Evolutionary conservation across 1,139 yeast species (phyloP).

Genomic region (Saccharomyces hybrid): DNA sequence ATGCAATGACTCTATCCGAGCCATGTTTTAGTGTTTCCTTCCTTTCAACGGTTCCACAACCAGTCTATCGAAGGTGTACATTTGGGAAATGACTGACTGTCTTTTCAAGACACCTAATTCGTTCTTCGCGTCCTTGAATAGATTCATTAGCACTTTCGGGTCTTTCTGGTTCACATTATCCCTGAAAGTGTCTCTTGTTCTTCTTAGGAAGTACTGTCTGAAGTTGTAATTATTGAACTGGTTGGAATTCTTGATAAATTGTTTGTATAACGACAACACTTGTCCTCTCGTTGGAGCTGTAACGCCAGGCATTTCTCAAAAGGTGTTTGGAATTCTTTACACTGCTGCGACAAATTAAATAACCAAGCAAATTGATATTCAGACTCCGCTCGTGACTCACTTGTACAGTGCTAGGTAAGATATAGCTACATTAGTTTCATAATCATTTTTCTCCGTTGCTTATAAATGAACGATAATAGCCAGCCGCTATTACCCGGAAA

Average conservation of each 20-base stretch:
- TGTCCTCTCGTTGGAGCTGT: slow-evolving; percentile 33
- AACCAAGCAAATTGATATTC: not conserved
- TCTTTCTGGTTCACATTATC: slow-evolving; percentile 43
- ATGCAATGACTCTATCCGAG: not conserved
- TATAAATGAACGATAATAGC: not conserved
- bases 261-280: slow-evolving; percentile 57
- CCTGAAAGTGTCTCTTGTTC: slow-evolving; percentile 61
- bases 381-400: not conserved
- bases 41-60: slow-evolving; percentile 58
- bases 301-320: slow-evolving; percentile 5
- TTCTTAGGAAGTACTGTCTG: slow-evolving; percentile 73
- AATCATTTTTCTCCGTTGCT: not conserved
- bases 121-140: slow-evolving; percentile 48
- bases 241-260: slow-evolving; percentile 57
- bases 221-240: slow-evolving; percentile 83
- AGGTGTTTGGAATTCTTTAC: not conserved
- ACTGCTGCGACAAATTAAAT: not conserved
- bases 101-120: slow-evolving; percentile 66
- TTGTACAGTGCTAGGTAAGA: not conserved
- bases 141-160: slow-evolving; percentile 40
- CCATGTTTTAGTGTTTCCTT: not conserved
- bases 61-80: slow-evolving; percentile 81
- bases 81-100: slow-evolving; percentile 75
- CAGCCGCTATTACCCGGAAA: not conserved
- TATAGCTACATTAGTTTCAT: not conserved